Conservation (phyloP, 805 yeast genomes). For the Hanseniaspora singularis region DNA sequence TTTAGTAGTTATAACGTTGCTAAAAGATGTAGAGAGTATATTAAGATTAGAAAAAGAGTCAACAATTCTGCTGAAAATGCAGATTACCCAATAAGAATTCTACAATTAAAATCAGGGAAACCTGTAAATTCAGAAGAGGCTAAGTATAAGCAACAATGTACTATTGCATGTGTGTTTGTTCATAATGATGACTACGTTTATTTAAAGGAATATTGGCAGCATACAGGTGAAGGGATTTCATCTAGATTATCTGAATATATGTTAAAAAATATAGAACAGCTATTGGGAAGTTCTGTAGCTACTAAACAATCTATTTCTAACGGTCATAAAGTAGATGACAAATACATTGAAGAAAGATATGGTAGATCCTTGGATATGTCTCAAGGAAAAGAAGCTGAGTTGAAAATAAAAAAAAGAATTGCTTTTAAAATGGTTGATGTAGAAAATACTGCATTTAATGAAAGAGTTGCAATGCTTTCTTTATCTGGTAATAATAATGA, state of each 20-base stretch:
- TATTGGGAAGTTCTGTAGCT: slow-evolving; percentile 1
- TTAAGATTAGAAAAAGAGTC: slow-evolving; percentile 35
- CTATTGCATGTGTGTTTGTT: slow-evolving; percentile 69
- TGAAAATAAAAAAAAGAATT: slow-evolving; percentile 61
- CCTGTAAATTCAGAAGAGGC: slow-evolving; percentile 51
- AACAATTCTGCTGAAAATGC: slow-evolving; percentile 18
- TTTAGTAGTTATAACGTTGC: slow-evolving; percentile 74
- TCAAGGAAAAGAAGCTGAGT: slow-evolving; percentile 64
- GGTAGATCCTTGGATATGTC: slow-evolving; percentile 79
- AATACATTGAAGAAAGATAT: slow-evolving; percentile 62
- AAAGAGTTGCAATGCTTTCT: no score
- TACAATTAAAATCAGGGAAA: slow-evolving; percentile 60
- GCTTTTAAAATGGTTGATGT: slow-evolving; percentile 47
- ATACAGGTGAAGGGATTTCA: slow-evolving; percentile 91
- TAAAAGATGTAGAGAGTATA: slow-evolving; percentile 70
- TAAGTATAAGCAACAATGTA: slow-evolving; percentile 49
- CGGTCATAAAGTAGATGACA: neutral
- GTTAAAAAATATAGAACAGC: slow-evolving; percentile 39
- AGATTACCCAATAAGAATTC: slow-evolving; percentile 39
- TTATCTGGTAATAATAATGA: no score
- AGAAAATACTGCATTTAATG: slow-evolving; percentile 20
- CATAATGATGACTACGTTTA: slow-evolving; percentile 45
- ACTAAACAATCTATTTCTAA: no score
- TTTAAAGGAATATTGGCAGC: slow-evolving; percentile 92
- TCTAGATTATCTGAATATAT: slow-evolving; percentile 82